Evolutionary conservation across 306 rosid species (phyloP).

Genomic region (Amphicarpaea edgeworthii): DNA sequence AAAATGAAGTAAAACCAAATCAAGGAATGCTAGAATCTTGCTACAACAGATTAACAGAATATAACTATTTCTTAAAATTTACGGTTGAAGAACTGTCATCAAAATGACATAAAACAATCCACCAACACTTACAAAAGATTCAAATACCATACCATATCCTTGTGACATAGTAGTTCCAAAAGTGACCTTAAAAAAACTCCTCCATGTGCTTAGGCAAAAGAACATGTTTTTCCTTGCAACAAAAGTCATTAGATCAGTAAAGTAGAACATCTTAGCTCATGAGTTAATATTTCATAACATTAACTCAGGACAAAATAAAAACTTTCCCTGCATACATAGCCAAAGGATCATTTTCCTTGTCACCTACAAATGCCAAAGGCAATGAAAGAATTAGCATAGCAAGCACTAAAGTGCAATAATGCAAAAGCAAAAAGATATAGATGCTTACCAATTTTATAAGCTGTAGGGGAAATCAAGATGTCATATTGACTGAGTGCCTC

Average conservation of each 20-base stretch:
- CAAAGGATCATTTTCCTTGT: constrained; percentile 91
- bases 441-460: constrained; percentile 85
- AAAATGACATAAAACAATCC: constrained; percentile 11
- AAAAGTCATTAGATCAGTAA: too few species aligned
- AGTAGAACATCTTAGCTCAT: too few species aligned
- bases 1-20: neutral
- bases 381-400: constrained; percentile 34
- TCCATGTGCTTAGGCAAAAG: constrained; percentile 88
- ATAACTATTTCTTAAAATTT: constrained; percentile 25
- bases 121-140: constrained; percentile 24
- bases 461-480: constrained; percentile 92
- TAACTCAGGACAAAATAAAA: too few species aligned
- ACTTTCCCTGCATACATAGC: constrained; percentile 99
- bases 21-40: neutral
- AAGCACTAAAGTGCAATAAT: neutral
- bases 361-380: constrained; percentile 65
- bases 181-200: constrained; percentile 85
- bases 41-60: neutral
- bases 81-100: neutral
- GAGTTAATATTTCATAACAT: too few species aligned
- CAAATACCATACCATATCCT: constrained; percentile 78
- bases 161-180: constrained; percentile 77
- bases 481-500: constrained; percentile 82
- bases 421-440: constrained; percentile 31
- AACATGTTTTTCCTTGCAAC: too few species aligned